phyloP scores from a whole-genome alignment of 164 flowering plant species.

The Cinnamomum chago region DNA sequence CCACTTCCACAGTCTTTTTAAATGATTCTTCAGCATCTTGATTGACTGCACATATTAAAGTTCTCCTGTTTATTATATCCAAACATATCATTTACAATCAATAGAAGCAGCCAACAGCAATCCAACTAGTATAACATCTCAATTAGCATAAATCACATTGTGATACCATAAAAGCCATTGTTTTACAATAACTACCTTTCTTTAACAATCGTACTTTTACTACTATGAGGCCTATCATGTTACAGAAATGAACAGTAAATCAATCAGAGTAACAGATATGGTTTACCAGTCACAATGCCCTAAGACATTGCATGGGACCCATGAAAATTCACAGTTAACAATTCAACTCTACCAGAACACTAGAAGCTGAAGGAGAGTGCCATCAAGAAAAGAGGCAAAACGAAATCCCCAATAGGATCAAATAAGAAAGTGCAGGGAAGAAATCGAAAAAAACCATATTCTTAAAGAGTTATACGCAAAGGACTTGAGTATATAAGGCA shows the following conservation, averaged over 20 bases:
- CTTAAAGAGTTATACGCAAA: too few species aligned
- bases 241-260: neutral
- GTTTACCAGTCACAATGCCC: neutral
- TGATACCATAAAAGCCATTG: neutral
- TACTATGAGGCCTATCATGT: neutral
- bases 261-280: neutral
- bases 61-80: conserved; percentile 84
- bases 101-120: conserved; percentile 9
- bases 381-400: too few species aligned
- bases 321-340: too few species aligned
- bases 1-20: conserved; percentile 79
- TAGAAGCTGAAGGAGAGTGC: too few species aligned
- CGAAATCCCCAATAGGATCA: too few species aligned
- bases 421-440: too few species aligned
- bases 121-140: neutral
- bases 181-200: too few species aligned
- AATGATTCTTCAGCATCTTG: conserved; percentile 75
- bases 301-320: too few species aligned
- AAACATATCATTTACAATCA: conserved; percentile 32
- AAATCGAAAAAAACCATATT: too few species aligned
- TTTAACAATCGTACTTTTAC: neutral
- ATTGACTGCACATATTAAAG: conserved; percentile 81
- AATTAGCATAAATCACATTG: neutral
- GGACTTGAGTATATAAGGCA: too few species aligned
- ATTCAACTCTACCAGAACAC: too few species aligned